Base-by-base conservation (phyloP, 352 stramenopile species). In the Phytophthora tubulina region DNA sequence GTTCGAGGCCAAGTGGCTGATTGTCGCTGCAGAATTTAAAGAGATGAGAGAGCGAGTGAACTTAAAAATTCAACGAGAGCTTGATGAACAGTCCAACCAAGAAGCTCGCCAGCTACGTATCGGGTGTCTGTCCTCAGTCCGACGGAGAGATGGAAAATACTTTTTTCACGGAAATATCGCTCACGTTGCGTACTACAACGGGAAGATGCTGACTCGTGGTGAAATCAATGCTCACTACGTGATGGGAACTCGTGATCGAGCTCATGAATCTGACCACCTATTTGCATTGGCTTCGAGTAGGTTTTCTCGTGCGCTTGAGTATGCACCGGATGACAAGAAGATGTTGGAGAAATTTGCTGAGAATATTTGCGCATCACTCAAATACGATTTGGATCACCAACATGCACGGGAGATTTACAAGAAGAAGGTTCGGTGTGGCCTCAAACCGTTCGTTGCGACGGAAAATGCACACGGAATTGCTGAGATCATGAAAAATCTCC, bases 121-220 rank as follows among this genome's bases (percentile, higher is more conserved):
- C 21, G 93, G 91, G 0, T 93, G 84, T 33, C 57, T 93, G 15
- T 93, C 84, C 7, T 87, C 83, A 1, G 76, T 80, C 6, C 76
- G 79, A 7, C 84, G 82, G 4, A 77, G 70, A 33, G 85, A 96
- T 45, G 88, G 88, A 11, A 96, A 95, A 39, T 82, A 93, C 55
- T 97, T 94, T 70, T 97, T 97, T 66, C 79, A 92, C 15, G 93
- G 93, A 3, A 64, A 70, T 11, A 84, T 97, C 31, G 88, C 89
- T 15, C 91, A 97, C 54, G 86, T 98, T 6, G 90, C 89, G 10
- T 95, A 93, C 56, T 98, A 96, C 78, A 88, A 86, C 38, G 76
- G 76, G 7, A 61, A 70, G 8, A 67, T 72, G 6, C 56, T 98
- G 15, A 84, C 60, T 46, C 80, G 82, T 0, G 91, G 97, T 36